phyloP scores from a whole-genome alignment of 169 alveolate genomes.

The Perkinsus marinus region DNA sequence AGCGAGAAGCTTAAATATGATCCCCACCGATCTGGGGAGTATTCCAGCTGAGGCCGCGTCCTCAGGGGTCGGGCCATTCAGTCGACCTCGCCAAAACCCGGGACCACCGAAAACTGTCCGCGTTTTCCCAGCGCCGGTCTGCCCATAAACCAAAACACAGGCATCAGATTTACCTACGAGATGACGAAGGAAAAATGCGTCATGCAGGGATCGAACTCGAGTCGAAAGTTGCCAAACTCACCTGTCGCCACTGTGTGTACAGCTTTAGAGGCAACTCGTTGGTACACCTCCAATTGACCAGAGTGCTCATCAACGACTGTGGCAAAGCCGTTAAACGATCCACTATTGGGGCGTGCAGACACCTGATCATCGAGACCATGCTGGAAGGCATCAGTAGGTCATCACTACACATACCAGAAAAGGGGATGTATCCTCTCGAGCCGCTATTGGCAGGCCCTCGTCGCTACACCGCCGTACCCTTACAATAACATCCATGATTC shows the following conservation, averaged over 20 bases:
- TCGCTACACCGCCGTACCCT: no score
- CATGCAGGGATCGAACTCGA: no score
- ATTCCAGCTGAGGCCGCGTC: background rate
- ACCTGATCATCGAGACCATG: no score
- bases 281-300: no score
- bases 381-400: no score
- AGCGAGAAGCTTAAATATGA: background rate
- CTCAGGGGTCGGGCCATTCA: background rate
- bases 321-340: no score
- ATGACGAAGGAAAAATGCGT: background rate
- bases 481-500: no score
- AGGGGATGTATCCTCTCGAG: no score
- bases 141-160: background rate
- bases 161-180: background rate
- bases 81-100: background rate
- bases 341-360: no score
- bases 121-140: background rate
- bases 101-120: background rate
- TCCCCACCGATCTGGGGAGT: background rate
- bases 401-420: no score
- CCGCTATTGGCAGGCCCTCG: no score
- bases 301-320: no score
- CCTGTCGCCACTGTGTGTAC: background rate
- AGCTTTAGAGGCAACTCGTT: background rate
- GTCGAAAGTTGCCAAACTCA: background rate